A percentile compares a stretch with the other conserved stretches of the same genome.
Evolutionary conservation across 176 grass and related monocot genomes (phyloP).

Genomic region (Secale cereale): DNA sequence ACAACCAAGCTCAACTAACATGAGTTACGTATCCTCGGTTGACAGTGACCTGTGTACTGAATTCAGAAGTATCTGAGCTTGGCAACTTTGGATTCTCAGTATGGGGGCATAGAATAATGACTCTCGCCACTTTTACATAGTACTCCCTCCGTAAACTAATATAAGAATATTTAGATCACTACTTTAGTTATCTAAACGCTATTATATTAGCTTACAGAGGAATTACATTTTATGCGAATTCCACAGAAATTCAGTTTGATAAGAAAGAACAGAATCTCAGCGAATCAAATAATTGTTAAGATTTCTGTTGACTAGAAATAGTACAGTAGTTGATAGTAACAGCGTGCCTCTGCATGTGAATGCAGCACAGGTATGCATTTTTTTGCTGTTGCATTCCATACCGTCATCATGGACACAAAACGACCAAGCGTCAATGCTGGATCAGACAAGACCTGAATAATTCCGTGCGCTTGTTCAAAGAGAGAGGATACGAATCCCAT

Average conservation of each 20-base stretch:
- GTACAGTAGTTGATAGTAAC: background rate
- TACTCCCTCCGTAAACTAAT: background rate
- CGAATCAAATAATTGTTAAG: background rate
- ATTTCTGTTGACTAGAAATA: background rate
- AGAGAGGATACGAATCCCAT: constrained; percentile 6
- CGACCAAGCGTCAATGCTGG: background rate
- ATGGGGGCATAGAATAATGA: background rate
- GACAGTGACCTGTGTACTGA: background rate
- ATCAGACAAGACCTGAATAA: constrained; percentile 23
- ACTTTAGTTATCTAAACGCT: too few relatives aligned
- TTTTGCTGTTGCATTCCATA: background rate
- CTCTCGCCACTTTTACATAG: background rate
- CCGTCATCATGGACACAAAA: background rate
- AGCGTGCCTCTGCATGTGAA: background rate
- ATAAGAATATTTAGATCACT: too few relatives aligned
- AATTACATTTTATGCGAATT: background rate
- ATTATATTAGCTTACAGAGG: too few relatives aligned
- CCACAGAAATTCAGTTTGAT: background rate
- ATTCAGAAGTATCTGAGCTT: background rate
- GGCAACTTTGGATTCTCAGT: background rate
- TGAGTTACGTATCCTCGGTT: background rate
- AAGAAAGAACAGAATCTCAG: background rate
- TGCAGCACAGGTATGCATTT: background rate
- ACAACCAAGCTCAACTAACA: background rate
- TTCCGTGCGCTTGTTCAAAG: background rate